Conservation (phyloP, 2,329 filamentous ascomycete genomes). For the Aureobasidium sp. region DNA sequence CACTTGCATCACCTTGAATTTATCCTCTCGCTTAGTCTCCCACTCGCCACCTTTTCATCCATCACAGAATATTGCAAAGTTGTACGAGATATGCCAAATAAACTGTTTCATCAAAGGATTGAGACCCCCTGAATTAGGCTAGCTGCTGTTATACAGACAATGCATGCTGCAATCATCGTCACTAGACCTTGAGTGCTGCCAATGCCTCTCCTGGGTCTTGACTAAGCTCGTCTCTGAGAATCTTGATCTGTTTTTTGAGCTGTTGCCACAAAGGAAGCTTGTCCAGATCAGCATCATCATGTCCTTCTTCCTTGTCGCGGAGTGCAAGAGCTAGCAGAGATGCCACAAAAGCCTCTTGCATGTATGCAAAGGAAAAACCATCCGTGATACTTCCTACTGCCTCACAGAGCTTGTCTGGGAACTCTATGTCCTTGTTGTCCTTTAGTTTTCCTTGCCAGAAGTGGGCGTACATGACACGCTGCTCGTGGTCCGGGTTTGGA, state of each 20-base stretch:
- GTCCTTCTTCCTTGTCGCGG: slow-evolving; percentile 21
- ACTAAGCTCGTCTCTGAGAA: slow-evolving; percentile 52
- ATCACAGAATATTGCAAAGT: neutral
- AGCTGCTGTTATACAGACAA: neutral
- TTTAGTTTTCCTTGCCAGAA: slow-evolving; percentile 38
- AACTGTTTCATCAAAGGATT: neutral
- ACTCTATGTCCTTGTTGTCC: slow-evolving; percentile 21
- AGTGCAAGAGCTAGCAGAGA: slow-evolving; percentile 46
- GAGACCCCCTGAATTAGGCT: neutral
- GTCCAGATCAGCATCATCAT: slow-evolving; percentile 37
- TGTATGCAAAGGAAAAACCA: slow-evolving; percentile 58
- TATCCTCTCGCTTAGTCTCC: neutral
- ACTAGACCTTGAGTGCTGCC: neutral
- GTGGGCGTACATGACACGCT: slow-evolving; percentile 35
- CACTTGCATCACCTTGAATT: neutral
- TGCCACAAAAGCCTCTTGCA: slow-evolving; percentile 61
- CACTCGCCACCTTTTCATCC: neutral
- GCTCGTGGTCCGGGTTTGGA: slow-evolving; percentile 29
- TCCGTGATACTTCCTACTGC: slow-evolving; percentile 47
- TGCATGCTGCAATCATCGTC: neutral
- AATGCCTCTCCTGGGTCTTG: neutral
- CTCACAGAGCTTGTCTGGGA: slow-evolving; percentile 24
- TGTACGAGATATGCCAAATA: neutral
- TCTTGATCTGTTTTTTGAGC: slow-evolving; percentile 56
- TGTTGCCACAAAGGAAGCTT: slow-evolving; percentile 51